Conservation (phyloP, 306 rosid genomes). For the Quercus aquifolioides region DNA sequence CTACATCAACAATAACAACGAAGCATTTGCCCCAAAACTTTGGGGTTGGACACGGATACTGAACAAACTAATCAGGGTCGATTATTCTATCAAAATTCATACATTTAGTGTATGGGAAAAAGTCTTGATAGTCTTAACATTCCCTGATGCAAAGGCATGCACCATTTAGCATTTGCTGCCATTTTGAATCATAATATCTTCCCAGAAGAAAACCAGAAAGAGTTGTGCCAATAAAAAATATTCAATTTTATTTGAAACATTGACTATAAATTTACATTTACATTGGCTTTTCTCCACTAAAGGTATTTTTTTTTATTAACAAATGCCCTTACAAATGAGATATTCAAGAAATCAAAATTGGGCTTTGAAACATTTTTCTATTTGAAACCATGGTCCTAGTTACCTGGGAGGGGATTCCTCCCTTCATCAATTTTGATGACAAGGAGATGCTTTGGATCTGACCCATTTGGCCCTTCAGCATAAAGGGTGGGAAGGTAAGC, state of each 20-base stretch:
- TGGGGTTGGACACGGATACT: no score
- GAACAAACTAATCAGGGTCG: no score
- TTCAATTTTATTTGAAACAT: slow-evolving; percentile 23
- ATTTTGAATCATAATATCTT: background rate
- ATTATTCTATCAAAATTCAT: no score
- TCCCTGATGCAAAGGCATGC: no score
- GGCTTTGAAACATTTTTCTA: slow-evolving; percentile 7
- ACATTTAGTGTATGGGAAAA: no score
- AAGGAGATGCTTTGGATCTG: slow-evolving; percentile 64
- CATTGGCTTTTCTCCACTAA: slow-evolving; percentile 13
- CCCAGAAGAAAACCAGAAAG: slow-evolving; percentile 15
- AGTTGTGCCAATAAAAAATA: slow-evolving; percentile 1
- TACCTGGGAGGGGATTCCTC: slow-evolving; percentile 80
- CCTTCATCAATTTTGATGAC: slow-evolving; percentile 81
- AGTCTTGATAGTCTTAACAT: background rate
- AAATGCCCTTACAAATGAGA: slow-evolving; percentile 7
- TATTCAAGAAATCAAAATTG: slow-evolving; percentile 31
- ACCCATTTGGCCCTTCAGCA: slow-evolving; percentile 80
- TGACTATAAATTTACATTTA: slow-evolving; percentile 7
- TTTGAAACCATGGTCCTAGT: slow-evolving; percentile 26
- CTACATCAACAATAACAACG: no score
- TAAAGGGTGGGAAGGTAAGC: slow-evolving; percentile 95
- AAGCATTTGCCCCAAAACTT: no score
- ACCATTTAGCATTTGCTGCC: background rate
- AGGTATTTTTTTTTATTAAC: slow-evolving; percentile 20